These are phyloP conservation scores for Pythium rishiriense DNA, from an alignment of 352 stramenopile species.

Conservation along the genomic window DNA sequence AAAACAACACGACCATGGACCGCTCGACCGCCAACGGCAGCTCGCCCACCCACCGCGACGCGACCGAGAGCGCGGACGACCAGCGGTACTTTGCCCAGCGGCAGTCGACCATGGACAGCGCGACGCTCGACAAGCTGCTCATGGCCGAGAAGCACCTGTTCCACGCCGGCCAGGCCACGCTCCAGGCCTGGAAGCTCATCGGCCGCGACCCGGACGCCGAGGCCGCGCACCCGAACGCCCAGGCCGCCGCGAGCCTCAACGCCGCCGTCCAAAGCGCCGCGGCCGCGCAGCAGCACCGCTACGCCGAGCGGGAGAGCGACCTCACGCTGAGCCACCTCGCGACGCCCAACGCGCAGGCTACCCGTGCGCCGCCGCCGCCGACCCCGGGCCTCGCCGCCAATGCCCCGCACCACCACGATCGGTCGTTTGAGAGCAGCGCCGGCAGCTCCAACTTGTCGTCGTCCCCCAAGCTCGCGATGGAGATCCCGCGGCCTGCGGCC, in stretches of 20 bases:
- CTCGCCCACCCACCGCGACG: not conserved
- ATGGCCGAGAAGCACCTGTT: slow-evolving; percentile 81
- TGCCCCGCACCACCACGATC: slow-evolving; percentile 7
- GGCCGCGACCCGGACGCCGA: slow-evolving; percentile 31
- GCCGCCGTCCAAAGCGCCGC: slow-evolving; percentile 25
- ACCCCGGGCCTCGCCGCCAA: not conserved
- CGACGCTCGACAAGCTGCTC: slow-evolving; percentile 78
- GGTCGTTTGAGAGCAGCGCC: slow-evolving; percentile 18
- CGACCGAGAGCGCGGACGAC: slow-evolving; percentile 19
- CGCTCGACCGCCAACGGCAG: not conserved
- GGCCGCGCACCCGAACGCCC: slow-evolving; percentile 17
- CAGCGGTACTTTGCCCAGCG: slow-evolving; percentile 62
- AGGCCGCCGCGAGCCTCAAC: slow-evolving; percentile 24
- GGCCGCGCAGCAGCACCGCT: slow-evolving; percentile 14
- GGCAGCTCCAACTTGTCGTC: slow-evolving; percentile 26
- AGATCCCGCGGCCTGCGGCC: slow-evolving; percentile 34
- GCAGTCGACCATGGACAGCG: slow-evolving; percentile 80
- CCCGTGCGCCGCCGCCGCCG: too few species aligned
- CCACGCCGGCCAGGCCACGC: slow-evolving; percentile 77
- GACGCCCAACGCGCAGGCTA: not conserved
- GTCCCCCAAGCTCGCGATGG: slow-evolving; percentile 57
- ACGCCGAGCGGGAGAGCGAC: slow-evolving; percentile 26
- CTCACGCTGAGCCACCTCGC: slow-evolving; percentile 23
- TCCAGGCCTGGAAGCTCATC: slow-evolving; percentile 84
- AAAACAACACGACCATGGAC: slow-evolving; percentile 1